Percentiles rank a stretch among this genome's conserved stretches.
Conservation (phyloP, 2,329 filamentous ascomycete species). For the Monilinia vaccinii-corymbosi region DNA sequence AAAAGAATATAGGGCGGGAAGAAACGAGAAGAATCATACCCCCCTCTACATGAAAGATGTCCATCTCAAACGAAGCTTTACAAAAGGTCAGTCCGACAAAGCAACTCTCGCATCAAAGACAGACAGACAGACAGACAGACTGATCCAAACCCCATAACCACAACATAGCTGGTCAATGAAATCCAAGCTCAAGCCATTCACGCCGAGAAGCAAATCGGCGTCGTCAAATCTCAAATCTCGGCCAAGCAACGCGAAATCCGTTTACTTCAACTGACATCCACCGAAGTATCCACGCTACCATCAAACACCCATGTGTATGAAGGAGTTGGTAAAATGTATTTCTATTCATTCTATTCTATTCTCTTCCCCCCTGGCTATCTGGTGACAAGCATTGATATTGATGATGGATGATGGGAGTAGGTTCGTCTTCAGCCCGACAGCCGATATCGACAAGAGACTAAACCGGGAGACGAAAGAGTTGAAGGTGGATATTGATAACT, state of each 20-base stretch:
- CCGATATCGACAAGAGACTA: conserved; percentile 67
- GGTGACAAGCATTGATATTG: too few species aligned
- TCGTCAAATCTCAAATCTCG: conserved; percentile 76
- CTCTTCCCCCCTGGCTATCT: background rate
- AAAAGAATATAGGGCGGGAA: too few species aligned
- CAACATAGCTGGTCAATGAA: conserved; percentile 70
- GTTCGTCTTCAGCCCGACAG: conserved; percentile 75
- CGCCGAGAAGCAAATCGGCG: conserved; percentile 84
- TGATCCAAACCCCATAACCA: too few species aligned
- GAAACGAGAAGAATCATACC: too few species aligned
- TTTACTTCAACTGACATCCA: conserved; percentile 77
- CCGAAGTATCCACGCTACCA: conserved; percentile 71
- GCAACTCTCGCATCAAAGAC: too few species aligned
- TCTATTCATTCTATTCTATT: background rate
- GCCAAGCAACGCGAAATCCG: conserved; percentile 83
- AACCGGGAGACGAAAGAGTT: conserved; percentile 64
- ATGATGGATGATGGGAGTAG: conserved; percentile 46
- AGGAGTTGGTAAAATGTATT: conserved; percentile 93
- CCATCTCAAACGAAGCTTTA: conserved; percentile 86
- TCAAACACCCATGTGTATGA: conserved; percentile 77
- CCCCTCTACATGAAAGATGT: conserved; percentile 48
- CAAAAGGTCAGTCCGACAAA: conserved; percentile 64
- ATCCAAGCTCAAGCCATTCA: conserved; percentile 84
- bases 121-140: too few species aligned
- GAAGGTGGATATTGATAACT: conserved; percentile 66